A percentile compares a stretch with the other conserved stretches of the same genome.
Evolutionary conservation across 495 filamentous ascomycete genomes (phyloP).

Genomic region (Lepidopterella palustris): DNA sequence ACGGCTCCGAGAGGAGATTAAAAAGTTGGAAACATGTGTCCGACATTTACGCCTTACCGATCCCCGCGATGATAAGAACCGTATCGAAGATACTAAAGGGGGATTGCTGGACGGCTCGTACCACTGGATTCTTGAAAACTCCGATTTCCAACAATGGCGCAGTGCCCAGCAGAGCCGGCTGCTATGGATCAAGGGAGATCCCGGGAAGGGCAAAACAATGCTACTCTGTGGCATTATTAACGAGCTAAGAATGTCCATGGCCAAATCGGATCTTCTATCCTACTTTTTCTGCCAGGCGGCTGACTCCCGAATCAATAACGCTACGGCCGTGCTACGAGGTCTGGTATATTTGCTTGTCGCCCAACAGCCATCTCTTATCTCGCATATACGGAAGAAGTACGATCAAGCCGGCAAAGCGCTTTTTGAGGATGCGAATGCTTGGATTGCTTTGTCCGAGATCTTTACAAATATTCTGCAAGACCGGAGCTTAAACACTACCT

Average conservation of each 20-base stretch:
- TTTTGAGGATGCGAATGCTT: slow-evolving; percentile 37
- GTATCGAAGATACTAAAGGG: too few relatives aligned
- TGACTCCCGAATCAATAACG: not conserved
- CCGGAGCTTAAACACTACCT: slow-evolving; percentile 19
- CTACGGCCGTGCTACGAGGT: not conserved
- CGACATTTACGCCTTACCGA: not conserved
- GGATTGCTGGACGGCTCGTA: not conserved
- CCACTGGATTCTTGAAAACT: not conserved
- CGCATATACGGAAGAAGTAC: slow-evolving; percentile 19
- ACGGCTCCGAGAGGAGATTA: slow-evolving; percentile 10
- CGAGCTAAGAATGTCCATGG: not conserved
- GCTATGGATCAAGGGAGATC: not conserved
- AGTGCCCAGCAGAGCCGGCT: not conserved
- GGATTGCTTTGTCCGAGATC: slow-evolving; percentile 27
- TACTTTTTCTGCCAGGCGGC: slow-evolving; percentile 32
- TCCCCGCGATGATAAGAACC: too few relatives aligned
- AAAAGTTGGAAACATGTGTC: not conserved
- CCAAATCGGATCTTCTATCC: not conserved
- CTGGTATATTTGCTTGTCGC: slow-evolving; percentile 32
- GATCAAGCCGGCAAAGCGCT: slow-evolving; percentile 22
- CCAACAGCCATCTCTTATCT: slow-evolving; percentile 33
- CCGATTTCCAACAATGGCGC: not conserved
- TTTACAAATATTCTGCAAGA: slow-evolving; percentile 37
- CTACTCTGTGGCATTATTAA: not conserved
- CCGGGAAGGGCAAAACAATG: too few relatives aligned